Percentiles rank a stretch among this genome's conserved stretches.
Evolutionary conservation across 2,329 filamentous ascomycete genomes (phyloP).

Genomic region (Monilinia polystroma): DNA sequence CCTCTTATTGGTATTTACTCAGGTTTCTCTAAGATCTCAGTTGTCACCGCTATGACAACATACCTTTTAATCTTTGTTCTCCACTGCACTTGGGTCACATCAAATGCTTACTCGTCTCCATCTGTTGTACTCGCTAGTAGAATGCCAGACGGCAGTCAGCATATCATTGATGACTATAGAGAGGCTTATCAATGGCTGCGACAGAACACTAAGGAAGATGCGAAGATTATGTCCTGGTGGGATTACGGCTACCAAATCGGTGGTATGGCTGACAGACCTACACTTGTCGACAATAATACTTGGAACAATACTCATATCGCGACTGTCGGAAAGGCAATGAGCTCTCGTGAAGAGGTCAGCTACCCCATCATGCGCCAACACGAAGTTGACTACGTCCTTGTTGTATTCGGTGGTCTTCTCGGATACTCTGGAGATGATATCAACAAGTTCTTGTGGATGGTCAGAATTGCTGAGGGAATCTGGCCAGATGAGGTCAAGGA

Average conservation of each 20-base stretch:
- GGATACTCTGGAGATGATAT: slow-evolving; percentile 99
- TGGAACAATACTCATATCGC: slow-evolving; percentile 99
- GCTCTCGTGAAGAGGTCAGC: slow-evolving; percentile 93
- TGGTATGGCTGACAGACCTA: slow-evolving; percentile 97
- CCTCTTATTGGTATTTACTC: slow-evolving; percentile 84
- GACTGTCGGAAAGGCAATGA: slow-evolving; percentile 98
- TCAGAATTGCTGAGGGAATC: slow-evolving; percentile 96
- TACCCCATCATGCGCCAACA: slow-evolving; percentile 98
- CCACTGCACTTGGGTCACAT: slow-evolving; percentile 99
- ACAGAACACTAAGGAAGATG: slow-evolving; percentile 91
- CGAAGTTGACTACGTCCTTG: slow-evolving; percentile 97
- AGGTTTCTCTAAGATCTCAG: slow-evolving; percentile 72
- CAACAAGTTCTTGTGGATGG: slow-evolving; percentile 99
- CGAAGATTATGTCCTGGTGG: slow-evolving; percentile 99
- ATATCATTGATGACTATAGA: slow-evolving; percentile 98
- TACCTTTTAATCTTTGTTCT: slow-evolving; percentile 93
- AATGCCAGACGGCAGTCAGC: slow-evolving; percentile 90
- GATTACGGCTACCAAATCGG: slow-evolving; percentile 99
- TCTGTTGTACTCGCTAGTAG: slow-evolving; percentile 93
- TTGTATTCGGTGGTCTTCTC: slow-evolving; percentile 92
- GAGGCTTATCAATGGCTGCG: slow-evolving; percentile 99
- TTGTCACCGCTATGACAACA: slow-evolving; percentile 68
- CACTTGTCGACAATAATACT: slow-evolving; percentile 98
- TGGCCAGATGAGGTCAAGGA: slow-evolving; percentile 99
- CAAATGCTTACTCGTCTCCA: slow-evolving; percentile 96